phyloP scores from a whole-genome alignment of 208 protist genomes.

The Trypanosoma congolense region DNA sequence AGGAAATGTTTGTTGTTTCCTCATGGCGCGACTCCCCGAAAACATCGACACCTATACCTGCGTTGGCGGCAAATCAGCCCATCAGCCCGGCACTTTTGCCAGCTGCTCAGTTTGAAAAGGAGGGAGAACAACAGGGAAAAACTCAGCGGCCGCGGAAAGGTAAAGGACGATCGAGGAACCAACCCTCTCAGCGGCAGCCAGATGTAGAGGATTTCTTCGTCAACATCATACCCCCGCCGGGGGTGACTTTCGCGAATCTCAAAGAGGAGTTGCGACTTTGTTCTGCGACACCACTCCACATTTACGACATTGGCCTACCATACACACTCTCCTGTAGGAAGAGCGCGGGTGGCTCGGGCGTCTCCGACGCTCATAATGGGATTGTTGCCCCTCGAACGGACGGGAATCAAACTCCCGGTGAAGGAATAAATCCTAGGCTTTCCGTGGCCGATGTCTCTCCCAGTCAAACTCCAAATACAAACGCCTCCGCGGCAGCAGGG shows the following conservation, averaged over 20 bases:
- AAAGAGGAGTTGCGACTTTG: slow-evolving; percentile 46
- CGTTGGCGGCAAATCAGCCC: not conserved
- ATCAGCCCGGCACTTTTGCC: slow-evolving; percentile 13
- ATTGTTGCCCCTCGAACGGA: not conserved
- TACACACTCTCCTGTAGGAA: slow-evolving; percentile 31
- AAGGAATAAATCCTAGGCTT: not conserved
- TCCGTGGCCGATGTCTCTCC: slow-evolving; percentile 7
- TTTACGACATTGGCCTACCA: slow-evolving; percentile 46
- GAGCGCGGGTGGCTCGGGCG: not conserved
- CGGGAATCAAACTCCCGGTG: not conserved
- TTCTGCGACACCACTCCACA: slow-evolving; percentile 36
- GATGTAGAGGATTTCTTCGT: slow-evolving; percentile 74
- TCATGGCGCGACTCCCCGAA: slow-evolving; percentile 67
- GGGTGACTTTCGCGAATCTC: slow-evolving; percentile 33
- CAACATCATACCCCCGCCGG: slow-evolving; percentile 39
- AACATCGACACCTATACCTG: not conserved
- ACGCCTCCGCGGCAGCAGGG: not conserved
- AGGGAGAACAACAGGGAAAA: slow-evolving; percentile 3
- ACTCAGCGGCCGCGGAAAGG: slow-evolving; percentile 15
- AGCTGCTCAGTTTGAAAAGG: slow-evolving; percentile 14
- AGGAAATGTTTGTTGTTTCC: slow-evolving; percentile 65
- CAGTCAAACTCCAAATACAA: slow-evolving; percentile 20
- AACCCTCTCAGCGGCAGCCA: slow-evolving; percentile 8
- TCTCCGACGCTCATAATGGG: not conserved
- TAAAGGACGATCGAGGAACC: slow-evolving; percentile 20